These are phyloP conservation scores for Blastobotrys chiropterorum DNA, from an alignment of 805 yeast genomes.

Conservation along the genomic window DNA sequence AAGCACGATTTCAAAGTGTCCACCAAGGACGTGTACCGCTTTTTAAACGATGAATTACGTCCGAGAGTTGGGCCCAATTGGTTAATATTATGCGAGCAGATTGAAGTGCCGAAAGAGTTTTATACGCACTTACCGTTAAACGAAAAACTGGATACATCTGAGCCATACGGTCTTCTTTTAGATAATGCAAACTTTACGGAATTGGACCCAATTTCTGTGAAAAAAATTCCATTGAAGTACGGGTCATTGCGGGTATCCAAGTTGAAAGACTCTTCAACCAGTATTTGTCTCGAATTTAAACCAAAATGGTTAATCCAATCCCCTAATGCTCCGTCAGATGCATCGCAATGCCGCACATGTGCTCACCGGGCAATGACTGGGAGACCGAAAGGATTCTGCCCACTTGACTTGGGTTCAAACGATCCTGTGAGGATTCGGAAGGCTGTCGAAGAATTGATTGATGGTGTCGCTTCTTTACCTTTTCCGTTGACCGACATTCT, in stretches of 20 bases:
- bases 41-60: constrained; percentile 15
- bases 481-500: background rate
- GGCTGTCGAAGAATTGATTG: constrained; percentile 19
- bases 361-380: constrained; percentile 40
- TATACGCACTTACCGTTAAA: background rate
- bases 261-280: background rate
- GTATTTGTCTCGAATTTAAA: constrained; percentile 42
- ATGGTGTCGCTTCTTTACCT: background rate
- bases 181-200: background rate
- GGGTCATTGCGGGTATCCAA: background rate
- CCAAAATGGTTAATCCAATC: constrained; percentile 57
- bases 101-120: background rate
- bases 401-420: constrained; percentile 37
- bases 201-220: background rate
- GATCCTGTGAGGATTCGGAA: constrained; percentile 30
- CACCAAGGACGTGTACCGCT: constrained; percentile 17
- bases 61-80: background rate
- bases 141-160: background rate
- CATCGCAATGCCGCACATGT: constrained; percentile 50
- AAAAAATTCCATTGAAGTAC: background rate
- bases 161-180: background rate
- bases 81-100: background rate
- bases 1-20: constrained; percentile 34
- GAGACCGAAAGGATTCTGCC: constrained; percentile 37
- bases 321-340: constrained; percentile 31